Evolutionary conservation across 495 filamentous ascomycete species (phyloP).

Genomic region (Neurospora sp.): DNA sequence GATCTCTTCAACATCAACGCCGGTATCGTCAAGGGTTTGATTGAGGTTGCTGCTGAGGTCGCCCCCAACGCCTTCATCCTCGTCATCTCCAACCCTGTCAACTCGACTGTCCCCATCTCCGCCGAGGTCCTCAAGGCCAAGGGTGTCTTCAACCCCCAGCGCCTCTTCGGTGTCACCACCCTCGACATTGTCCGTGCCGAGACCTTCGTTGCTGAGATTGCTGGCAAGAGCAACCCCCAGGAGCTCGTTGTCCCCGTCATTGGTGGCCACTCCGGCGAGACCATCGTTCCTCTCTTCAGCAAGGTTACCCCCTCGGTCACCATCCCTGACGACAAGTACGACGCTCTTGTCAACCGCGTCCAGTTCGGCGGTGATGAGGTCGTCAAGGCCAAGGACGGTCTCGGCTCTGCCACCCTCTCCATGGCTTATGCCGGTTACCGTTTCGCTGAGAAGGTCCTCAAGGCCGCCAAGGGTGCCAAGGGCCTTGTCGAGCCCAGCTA

Average conservation of each 20-base stretch:
- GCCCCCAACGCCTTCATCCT: conserved; percentile 87
- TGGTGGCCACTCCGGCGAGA: conserved; percentile 94
- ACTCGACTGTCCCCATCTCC: conserved; percentile 96
- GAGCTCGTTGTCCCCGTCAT: conserved; percentile 82
- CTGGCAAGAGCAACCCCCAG: conserved; percentile 69
- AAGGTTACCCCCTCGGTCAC: conserved; percentile 67
- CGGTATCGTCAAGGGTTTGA: conserved; percentile 80
- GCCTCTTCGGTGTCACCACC: conserved; percentile 95
- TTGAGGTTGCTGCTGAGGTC: conserved; percentile 74
- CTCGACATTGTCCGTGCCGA: conserved; percentile 96
- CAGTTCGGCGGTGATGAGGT: conserved; percentile 99
- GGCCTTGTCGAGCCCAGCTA: conserved; percentile 89
- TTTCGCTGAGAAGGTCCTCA: conserved; percentile 88
- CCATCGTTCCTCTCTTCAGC: conserved; percentile 96
- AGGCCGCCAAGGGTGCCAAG: conserved; percentile 76
- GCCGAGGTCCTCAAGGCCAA: conserved; percentile 91
- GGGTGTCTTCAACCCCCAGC: conserved; percentile 85
- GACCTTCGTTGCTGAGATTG: conserved; percentile 85
- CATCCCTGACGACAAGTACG: conserved; percentile 79
- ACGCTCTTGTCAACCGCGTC: conserved; percentile 79
- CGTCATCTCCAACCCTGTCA: conserved; percentile 98
- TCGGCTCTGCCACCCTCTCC: conserved; percentile 88
- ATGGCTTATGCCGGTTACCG: conserved; percentile 97
- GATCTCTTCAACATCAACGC: conserved; percentile 99
- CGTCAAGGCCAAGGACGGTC: conserved; percentile 93